Conservation (phyloP, 1,284 basidiomycete species). For the Ustilago loliicola region DNA sequence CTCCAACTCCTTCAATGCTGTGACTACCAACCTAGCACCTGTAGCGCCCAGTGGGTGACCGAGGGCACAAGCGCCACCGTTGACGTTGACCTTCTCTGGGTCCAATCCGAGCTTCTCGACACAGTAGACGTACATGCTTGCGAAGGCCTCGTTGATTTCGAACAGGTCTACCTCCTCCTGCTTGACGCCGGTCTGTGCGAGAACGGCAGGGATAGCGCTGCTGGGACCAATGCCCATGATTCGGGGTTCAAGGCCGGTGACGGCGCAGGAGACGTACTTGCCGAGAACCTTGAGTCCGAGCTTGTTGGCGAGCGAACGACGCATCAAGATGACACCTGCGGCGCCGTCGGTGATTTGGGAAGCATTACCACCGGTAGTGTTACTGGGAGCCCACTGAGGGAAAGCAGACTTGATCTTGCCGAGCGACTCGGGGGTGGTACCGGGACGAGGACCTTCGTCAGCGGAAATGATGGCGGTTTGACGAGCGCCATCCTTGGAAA, state of each 20-base stretch:
- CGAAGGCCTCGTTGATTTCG: conserved; percentile 83
- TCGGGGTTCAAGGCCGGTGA: conserved; percentile 80
- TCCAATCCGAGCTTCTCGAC: conserved; percentile 81
- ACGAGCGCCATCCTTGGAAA: conserved; percentile 75
- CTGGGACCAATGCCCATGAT: conserved; percentile 80
- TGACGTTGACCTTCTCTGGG: conserved; percentile 77
- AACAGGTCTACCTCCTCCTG: conserved; percentile 82
- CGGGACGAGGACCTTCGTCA: conserved; percentile 86
- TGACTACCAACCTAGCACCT: conserved; percentile 87
- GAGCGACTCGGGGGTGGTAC: conserved; percentile 80
- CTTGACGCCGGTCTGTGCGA: conserved; percentile 78
- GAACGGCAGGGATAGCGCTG: conserved; percentile 67
- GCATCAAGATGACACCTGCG: conserved; percentile 87
- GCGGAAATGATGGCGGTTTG: conserved; percentile 76
- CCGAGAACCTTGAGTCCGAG: conserved; percentile 81
- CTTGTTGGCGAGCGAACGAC: conserved; percentile 83
- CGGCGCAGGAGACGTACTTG: conserved; percentile 82
- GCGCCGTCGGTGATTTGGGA: conserved; percentile 85
- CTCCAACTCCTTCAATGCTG: conserved; percentile 84
- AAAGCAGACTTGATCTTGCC: conserved; percentile 82
- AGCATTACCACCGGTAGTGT: conserved; percentile 91
- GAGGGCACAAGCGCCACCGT: conserved; percentile 89
- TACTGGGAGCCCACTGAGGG: conserved; percentile 84
- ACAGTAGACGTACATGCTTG: conserved; percentile 74
- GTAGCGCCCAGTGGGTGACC: conserved; percentile 90